Percentiles rank a stretch among this genome's conserved stretches.
Conservation (phyloP, 2,329 filamentous ascomycete species). For the Dactylellina leptospora region DNA sequence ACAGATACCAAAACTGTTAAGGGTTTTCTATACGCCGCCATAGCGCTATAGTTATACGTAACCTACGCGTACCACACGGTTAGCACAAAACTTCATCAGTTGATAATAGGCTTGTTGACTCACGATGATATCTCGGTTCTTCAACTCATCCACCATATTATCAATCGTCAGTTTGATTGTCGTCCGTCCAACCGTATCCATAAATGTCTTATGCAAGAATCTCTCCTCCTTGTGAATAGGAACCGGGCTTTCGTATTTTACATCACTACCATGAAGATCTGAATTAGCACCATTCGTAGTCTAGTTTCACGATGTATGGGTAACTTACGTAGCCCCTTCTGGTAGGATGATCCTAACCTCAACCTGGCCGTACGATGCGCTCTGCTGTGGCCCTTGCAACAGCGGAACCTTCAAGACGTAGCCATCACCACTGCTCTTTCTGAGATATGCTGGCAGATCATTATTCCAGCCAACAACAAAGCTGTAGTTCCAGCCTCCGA, state of each 20-base stretch:
- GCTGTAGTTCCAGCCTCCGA: conserved; percentile 97
- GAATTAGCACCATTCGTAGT: not conserved
- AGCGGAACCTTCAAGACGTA: conserved; percentile 91
- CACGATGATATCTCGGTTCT: conserved; percentile 80
- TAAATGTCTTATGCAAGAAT: conserved; percentile 82
- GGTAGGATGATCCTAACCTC: conserved; percentile 84
- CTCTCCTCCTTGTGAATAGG: conserved; percentile 72
- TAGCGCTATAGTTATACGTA: conserved; percentile 82
- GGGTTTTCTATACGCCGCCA: conserved; percentile 83
- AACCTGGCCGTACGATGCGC: conserved; percentile 81
- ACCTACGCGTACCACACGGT: conserved; percentile 62
- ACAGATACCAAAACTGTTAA: conserved; percentile 79
- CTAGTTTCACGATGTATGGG: not conserved
- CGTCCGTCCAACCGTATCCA: conserved; percentile 91
- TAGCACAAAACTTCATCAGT: not conserved
- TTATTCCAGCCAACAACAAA: conserved; percentile 97
- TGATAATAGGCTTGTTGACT: conserved; percentile 54
- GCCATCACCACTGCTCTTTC: conserved; percentile 71
- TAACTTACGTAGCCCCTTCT: conserved; percentile 82
- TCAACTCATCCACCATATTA: conserved; percentile 89
- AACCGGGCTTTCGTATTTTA: conserved; percentile 78
- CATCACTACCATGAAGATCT: conserved; percentile 69
- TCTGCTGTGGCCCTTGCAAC: conserved; percentile 86
- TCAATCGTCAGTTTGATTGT: conserved; percentile 79
- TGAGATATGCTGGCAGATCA: conserved; percentile 78